Conservation (phyloP, 768 basidiomycete species). For the Tulasnella calospora region DNA sequence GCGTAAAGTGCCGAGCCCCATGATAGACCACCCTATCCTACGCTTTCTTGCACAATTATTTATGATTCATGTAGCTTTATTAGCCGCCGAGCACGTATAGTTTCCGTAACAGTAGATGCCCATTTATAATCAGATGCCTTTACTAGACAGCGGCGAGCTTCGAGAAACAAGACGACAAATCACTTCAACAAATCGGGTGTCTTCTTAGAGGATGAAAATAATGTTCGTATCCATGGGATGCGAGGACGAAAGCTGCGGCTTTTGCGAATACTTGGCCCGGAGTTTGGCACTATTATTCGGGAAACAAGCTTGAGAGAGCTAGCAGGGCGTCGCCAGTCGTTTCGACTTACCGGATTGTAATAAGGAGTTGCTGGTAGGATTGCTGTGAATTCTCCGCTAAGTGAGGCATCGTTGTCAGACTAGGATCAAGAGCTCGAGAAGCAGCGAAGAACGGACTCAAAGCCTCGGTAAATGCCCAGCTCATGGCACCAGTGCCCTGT, state of each 20-base stretch:
- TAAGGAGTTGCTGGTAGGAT: slow-evolving; percentile 33
- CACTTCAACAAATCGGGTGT: not conserved
- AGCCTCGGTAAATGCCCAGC: slow-evolving; percentile 37
- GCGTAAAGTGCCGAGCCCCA: slow-evolving; percentile 14
- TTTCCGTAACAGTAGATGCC: not conserved
- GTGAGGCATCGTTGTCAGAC: slow-evolving; percentile 29
- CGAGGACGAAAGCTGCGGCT: slow-evolving; percentile 38
- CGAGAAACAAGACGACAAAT: not conserved
- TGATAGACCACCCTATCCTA: not conserved
- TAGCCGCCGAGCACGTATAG: not conserved
- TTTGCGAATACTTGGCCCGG: slow-evolving; percentile 39
- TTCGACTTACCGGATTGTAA: slow-evolving; percentile 23
- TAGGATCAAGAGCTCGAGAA: slow-evolving; percentile 1
- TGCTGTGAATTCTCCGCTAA: slow-evolving; percentile 40
- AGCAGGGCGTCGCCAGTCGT: slow-evolving; percentile 9
- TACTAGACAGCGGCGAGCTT: not conserved
- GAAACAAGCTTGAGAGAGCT: not conserved
- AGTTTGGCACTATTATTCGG: slow-evolving; percentile 40
- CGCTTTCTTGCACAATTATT: not conserved
- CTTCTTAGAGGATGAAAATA: slow-evolving; percentile 34
- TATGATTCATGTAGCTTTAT: slow-evolving; percentile 1
- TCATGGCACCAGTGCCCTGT: slow-evolving; percentile 47
- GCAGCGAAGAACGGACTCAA: slow-evolving; percentile 25
- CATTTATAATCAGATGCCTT: slow-evolving; percentile 7
- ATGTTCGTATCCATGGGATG: slow-evolving; percentile 38